A percentile compares a stretch with the other conserved stretches of the same genome.
These are phyloP conservation scores for Lipomyces lipofer DNA, from an alignment of 805 yeast genomes.

Conservation along the genomic window DNA sequence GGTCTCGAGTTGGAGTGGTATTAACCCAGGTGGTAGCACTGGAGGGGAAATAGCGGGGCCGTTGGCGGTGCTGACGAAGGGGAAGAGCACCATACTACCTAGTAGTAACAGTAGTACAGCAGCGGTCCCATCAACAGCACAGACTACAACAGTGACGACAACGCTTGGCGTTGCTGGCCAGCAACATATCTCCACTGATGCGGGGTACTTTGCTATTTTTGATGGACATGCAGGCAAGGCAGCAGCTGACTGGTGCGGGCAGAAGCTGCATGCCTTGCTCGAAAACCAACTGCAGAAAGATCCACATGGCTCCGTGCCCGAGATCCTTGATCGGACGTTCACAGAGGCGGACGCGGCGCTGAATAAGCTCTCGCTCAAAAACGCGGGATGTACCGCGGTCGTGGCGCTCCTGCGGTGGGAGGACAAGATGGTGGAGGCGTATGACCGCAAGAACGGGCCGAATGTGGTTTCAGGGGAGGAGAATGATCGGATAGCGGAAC, in stretches of 20 bases:
- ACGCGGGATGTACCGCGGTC: constrained; percentile 93
- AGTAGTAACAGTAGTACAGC: background rate
- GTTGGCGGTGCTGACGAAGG: background rate
- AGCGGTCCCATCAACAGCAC: background rate
- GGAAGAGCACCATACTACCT: too few species aligned
- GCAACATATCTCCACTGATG: constrained; percentile 49
- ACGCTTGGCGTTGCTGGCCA: constrained; percentile 10
- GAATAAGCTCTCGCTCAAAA: constrained; percentile 59
- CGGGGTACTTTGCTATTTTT: constrained; percentile 94
- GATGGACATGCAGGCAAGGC: constrained; percentile 97
- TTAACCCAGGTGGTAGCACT: background rate
- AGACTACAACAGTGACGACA: background rate
- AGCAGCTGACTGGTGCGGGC: constrained; percentile 94
- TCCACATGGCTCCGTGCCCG: constrained; percentile 53
- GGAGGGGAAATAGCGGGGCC: background rate
- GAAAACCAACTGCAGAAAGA: constrained; percentile 38
- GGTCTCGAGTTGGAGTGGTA: background rate
- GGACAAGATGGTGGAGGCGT: constrained; percentile 12
- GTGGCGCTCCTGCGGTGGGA: constrained; percentile 93
- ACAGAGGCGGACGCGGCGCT: constrained; percentile 72
- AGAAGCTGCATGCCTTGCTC: constrained; percentile 69
- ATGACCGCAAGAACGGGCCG: background rate
- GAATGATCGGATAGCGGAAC: background rate
- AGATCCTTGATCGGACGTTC: constrained; percentile 67
- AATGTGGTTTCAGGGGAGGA: background rate